Conservation (phyloP, 345 rosid species). For the Hirschfeldia incana region DNA sequence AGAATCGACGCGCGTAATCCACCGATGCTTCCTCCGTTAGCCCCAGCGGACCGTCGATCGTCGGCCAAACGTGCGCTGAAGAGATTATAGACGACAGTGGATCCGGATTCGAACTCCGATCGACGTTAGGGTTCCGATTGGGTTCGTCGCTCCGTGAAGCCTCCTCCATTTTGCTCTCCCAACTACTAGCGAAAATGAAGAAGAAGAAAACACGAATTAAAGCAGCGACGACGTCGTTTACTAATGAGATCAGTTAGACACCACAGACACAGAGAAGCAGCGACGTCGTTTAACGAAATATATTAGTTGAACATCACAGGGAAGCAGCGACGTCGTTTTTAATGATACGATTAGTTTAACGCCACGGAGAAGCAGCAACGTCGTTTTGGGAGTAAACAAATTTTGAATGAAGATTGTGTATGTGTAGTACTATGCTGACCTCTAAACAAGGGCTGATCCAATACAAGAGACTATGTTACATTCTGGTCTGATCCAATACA, state of each 20-base stretch:
- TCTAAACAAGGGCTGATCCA: no score
- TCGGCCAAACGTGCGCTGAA: conserved; percentile 77
- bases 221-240: not conserved
- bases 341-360: no score
- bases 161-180: conserved; percentile 67
- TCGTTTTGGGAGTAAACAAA: no score
- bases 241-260: not conserved
- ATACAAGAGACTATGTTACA: no score
- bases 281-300: conserved; percentile 21
- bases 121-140: conserved; percentile 11
- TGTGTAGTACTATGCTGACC: no score
- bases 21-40: conserved; percentile 85
- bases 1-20: conserved; percentile 80
- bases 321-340: no score
- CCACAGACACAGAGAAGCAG: no score
- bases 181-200: not conserved
- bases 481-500: no score
- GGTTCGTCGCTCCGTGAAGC: conserved; percentile 44
- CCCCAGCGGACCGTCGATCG: conserved; percentile 86
- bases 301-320: not conserved
- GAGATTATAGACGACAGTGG: conserved; percentile 43
- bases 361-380: no score
- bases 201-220: not conserved
- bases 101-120: conserved; percentile 19
- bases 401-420: no score